Conservation (phyloP, 805 yeast species). For the Millerago galiae region DNA sequence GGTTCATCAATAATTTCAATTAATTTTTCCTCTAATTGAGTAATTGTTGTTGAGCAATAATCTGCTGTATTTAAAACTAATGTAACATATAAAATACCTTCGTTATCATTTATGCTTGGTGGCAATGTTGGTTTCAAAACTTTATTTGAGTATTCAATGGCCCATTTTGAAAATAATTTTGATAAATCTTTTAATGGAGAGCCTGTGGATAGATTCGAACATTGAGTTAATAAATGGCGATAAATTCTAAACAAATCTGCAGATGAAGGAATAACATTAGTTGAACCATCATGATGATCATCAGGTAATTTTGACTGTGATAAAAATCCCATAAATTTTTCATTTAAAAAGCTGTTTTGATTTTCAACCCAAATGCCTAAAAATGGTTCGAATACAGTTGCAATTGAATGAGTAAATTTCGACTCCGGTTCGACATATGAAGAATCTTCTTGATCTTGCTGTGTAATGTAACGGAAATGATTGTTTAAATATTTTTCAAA, state of each 20-base stretch:
- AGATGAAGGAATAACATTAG: conserved; percentile 76
- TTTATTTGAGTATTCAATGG: conserved; percentile 49
- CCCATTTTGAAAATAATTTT: conserved; percentile 57
- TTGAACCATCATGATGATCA: conserved; percentile 39
- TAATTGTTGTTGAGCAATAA: conserved; percentile 72
- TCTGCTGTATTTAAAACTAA: conserved; percentile 83
- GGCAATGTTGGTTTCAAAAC: conserved; percentile 47
- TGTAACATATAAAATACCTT: conserved; percentile 61
- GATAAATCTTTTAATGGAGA: conserved; percentile 39
- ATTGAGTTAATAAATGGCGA: conserved; percentile 65
- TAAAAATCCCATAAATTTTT: conserved; percentile 59
- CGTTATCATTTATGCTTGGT: conserved; percentile 37
- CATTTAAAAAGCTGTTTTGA: conserved; percentile 61
- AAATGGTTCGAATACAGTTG: conserved; percentile 77
- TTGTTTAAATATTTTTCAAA: conserved; percentile 72
- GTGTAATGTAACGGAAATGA: conserved; percentile 43
- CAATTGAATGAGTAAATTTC: conserved; percentile 39
- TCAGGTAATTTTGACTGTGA: conserved; percentile 51
- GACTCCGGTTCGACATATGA: conserved; percentile 10
- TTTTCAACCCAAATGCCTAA: conserved; percentile 79
- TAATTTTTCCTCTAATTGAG: conserved; percentile 66
- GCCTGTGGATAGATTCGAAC: conserved; percentile 47
- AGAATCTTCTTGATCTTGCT: conserved; percentile 9
- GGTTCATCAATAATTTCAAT: conserved; percentile 35
- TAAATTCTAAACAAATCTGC: conserved; percentile 80